Percentiles rank a stretch among this genome's conserved stretches.
These are phyloP conservation scores for Teunomyces pallodes DNA, from an alignment of 805 yeast species.

Conservation along the genomic window DNA sequence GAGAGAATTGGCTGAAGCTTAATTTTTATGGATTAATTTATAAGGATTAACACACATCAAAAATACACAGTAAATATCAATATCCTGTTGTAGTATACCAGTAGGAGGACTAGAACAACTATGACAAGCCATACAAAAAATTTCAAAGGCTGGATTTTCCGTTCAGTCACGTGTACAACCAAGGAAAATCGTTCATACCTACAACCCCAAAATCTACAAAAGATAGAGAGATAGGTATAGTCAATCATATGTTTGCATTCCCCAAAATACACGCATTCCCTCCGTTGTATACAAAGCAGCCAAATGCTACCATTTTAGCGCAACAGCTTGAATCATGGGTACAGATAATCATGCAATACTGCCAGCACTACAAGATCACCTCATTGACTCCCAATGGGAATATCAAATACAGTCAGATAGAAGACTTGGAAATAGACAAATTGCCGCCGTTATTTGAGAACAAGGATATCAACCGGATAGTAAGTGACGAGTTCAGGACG, in stretches of 20 bases:
- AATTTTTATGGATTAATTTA: conserved; percentile 37
- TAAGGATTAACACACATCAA: conserved; percentile 11
- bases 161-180: background rate
- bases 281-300: conserved; percentile 88
- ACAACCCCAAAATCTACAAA: background rate
- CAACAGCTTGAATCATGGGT: conserved; percentile 83
- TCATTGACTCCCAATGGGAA: conserved; percentile 28
- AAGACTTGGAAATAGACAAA: conserved; percentile 12
- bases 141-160: background rate
- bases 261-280: conserved; percentile 64
- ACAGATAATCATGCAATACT: conserved; percentile 57
- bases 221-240: background rate
- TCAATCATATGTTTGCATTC: conserved; percentile 22
- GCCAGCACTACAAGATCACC: conserved; percentile 49
- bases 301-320: conserved; percentile 71
- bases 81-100: background rate
- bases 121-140: background rate
- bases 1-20: conserved; percentile 99
- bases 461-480: conserved; percentile 47
- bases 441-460: conserved; percentile 50
- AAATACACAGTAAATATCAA: conserved; percentile 5
- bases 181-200: background rate
- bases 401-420: conserved; percentile 25
- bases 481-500: conserved; percentile 52
- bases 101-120: background rate